These are phyloP conservation scores for Pythium monospermum DNA, from an alignment of 352 stramenopile species.

Conservation along the genomic window DNA sequence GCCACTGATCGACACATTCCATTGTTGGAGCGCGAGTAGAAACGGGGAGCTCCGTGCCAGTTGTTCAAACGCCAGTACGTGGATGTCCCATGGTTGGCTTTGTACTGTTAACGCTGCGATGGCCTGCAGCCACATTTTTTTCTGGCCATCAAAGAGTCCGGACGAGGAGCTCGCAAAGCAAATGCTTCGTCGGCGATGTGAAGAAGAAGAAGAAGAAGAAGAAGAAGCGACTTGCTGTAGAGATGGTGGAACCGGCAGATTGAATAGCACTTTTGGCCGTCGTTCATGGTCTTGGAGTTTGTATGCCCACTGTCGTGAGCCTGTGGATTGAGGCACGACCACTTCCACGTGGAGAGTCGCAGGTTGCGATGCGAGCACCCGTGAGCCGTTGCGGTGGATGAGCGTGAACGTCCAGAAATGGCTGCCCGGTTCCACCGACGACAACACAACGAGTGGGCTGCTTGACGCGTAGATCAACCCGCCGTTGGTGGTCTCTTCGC, in stretches of 20 bases:
- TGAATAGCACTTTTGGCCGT: constrained; percentile 22
- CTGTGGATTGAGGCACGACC: constrained; percentile 24
- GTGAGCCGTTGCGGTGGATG: constrained; percentile 1
- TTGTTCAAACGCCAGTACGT: constrained; percentile 28
- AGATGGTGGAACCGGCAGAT: constrained; percentile 9
- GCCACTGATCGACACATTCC: constrained; percentile 30
- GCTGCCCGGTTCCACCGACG: constrained; percentile 31
- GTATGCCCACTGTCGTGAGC: constrained; percentile 19
- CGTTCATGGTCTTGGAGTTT: constrained; percentile 5
- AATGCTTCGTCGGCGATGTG: constrained; percentile 7
- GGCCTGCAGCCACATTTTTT: constrained; percentile 56
- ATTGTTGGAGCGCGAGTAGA: constrained; percentile 11
- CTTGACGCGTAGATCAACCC: constrained; percentile 7
- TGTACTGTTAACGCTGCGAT: constrained; percentile 24
- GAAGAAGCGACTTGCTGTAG: too few relatives aligned
- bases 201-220: too few relatives aligned
- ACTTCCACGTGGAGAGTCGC: constrained; percentile 43
- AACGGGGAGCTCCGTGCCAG: constrained; percentile 18
- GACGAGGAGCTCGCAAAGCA: constrained; percentile 34
- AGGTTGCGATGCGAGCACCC: neutral
- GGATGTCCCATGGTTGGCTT: constrained; percentile 7
- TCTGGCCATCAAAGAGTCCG: constrained; percentile 44
- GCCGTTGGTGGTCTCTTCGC: constrained; percentile 17
- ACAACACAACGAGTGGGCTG: constrained; percentile 8
- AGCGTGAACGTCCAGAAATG: constrained; percentile 48